phyloP scores from a whole-genome alignment of 2,329 filamentous ascomycete species.

The Mycocentrospora acerina region DNA sequence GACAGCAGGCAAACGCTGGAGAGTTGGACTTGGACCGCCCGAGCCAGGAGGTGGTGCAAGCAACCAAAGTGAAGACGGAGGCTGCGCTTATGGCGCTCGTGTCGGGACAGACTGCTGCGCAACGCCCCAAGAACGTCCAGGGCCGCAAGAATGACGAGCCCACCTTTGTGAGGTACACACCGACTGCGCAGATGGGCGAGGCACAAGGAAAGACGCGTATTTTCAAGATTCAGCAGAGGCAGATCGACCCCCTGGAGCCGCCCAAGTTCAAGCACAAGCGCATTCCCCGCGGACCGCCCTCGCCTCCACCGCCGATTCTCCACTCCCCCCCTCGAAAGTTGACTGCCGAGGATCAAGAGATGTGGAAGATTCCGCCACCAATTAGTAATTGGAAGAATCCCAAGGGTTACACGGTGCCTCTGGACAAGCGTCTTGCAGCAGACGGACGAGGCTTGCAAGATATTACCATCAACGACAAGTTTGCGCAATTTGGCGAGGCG shows the following conservation, averaged over 20 bases:
- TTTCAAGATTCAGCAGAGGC: conserved; percentile 96
- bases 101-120: conserved; percentile 80
- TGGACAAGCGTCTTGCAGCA: conserved; percentile 93
- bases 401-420: conserved; percentile 92
- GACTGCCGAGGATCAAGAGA: conserved; percentile 95
- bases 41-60: conserved; percentile 78
- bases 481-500: conserved; percentile 92
- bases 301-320: conserved; percentile 90
- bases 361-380: conserved; percentile 87
- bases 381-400: conserved; percentile 99
- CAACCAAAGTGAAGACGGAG: conserved; percentile 84
- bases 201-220: conserved; percentile 85
- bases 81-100: conserved; percentile 81
- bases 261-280: conserved; percentile 99
- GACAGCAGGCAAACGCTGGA: conserved; percentile 89
- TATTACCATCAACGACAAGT: conserved; percentile 96
- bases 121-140: conserved; percentile 95
- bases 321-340: conserved; percentile 92
- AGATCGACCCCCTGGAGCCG: conserved; percentile 93
- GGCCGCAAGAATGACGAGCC: conserved; percentile 77
- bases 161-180: conserved; percentile 94
- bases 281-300: conserved; percentile 88
- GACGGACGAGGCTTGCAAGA: conserved; percentile 92
- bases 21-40: conserved; percentile 86
- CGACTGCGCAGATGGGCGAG: conserved; percentile 95